Evolutionary conservation across 1,139 yeast species (phyloP).

Genomic region (Pneumocystis oryctolagi): DNA sequence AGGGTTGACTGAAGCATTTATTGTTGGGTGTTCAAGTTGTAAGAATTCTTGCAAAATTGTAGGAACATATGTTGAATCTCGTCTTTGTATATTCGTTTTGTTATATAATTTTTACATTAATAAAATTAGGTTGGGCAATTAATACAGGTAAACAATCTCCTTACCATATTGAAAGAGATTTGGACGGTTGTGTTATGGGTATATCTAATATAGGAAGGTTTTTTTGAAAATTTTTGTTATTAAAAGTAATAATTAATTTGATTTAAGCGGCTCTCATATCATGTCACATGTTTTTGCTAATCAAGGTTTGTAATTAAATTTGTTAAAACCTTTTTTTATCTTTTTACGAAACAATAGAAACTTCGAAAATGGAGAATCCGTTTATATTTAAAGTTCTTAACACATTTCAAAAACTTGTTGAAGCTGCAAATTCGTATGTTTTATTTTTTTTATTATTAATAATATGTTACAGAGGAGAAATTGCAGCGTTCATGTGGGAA

Average conservation of each 20-base stretch:
- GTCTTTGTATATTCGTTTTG: background rate
- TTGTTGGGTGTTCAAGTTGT: background rate
- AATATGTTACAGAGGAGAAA: constrained; percentile 20
- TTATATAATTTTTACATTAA: background rate
- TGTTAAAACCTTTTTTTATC: background rate
- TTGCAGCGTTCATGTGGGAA: constrained; percentile 95
- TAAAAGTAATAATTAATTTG: background rate
- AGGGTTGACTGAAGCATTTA: background rate
- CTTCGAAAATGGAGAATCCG: background rate
- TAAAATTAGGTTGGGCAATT: background rate
- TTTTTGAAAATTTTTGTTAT: background rate
- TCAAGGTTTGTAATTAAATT: background rate
- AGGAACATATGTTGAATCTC: background rate
- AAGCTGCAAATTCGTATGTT: background rate
- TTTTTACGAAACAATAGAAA: background rate
- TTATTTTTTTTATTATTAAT: too few relatives aligned
- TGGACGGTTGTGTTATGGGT: background rate
- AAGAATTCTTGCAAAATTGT: background rate
- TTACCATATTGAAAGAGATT: background rate
- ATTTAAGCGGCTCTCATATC: background rate
- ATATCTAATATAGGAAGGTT: background rate
- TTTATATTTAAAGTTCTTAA: background rate
- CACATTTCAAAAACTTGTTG: background rate
- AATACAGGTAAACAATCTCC: background rate
- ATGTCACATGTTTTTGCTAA: background rate